Evolutionary conservation across 352 stramenopile species (phyloP), one percentile per base, ranked within the genome.

Genomic region (Bremia lactucae): DNA sequence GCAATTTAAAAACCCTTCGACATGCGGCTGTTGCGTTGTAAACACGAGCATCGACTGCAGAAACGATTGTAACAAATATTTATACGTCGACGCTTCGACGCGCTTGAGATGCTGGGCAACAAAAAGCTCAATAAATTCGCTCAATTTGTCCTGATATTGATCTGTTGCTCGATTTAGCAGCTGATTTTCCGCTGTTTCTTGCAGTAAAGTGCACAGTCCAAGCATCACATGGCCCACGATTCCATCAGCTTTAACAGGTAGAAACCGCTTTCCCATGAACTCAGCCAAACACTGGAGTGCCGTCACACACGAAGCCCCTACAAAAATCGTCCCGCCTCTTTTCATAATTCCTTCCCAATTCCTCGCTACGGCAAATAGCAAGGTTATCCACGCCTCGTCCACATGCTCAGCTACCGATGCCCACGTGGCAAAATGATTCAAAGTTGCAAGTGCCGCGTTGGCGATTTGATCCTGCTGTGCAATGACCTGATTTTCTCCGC

Each of bases 1-100:
- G 34, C 78, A 91, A 47, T 88, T 86, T 33, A 88, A 42, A 31
- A 88, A 84, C 0, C 75, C 78, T 22, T 69, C 70, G 2, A 83
- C 62, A 34, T 88, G 73, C 3, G 73, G 73, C 60, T 91, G 78
- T 16, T 79, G 72, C 14, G 65, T 65, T 4, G 75, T 91, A 6
- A 88, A 65, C 15, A 47, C 44, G 31, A 85, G 62, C 20, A 87
- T 72, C 0, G 72, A 46, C 39, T 82, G 59, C 36, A 77, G 57
- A 41, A 83, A 86, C 19, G 49, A 51, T 2, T 73, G 68, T 15
- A 90, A 46, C 15, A 75, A 58, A 9, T 39, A 37, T 33, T 59
- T 46, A 34, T 66, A 82, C 43, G 60, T 69, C 1, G 67, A 47
- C 14, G 81, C 62, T 46, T 88, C 69, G 18, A 91, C 52, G n/a